A percentile compares a stretch with the other conserved stretches of the same genome.
phyloP scores from a whole-genome alignment of 345 rosid genomes.

The Theobroma cacao region DNA sequence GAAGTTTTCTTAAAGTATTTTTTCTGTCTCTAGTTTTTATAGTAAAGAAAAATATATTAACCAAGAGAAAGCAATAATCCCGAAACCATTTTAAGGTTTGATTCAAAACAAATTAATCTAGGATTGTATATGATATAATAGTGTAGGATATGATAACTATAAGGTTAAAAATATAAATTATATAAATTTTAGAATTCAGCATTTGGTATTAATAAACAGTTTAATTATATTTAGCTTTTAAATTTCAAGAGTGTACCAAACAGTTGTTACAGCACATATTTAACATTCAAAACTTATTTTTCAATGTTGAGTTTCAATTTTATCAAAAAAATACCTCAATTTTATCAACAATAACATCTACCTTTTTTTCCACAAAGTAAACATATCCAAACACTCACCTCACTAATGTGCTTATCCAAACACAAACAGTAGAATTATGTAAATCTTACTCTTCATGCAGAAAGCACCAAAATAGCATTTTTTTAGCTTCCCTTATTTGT shows the following conservation, averaged over 20 bases:
- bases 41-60: background rate
- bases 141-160: background rate
- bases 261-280: background rate
- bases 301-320: background rate
- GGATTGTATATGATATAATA: background rate
- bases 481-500: background rate
- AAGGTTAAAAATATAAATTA: background rate
- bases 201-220: background rate
- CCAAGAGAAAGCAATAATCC: background rate
- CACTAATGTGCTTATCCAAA: background rate
- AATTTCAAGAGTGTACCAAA: background rate
- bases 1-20: background rate
- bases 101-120: background rate
- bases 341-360: background rate
- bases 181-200: background rate
- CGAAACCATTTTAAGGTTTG: background rate
- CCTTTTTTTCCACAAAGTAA: background rate
- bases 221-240: background rate
- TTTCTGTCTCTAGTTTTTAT: background rate
- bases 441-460: background rate
- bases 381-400: background rate
- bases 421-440: background rate
- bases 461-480: background rate
- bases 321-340: background rate
- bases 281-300: background rate